Base-by-base conservation (phyloP, 345 rosid species). In the Gossypium rotundifolium region DNA sequence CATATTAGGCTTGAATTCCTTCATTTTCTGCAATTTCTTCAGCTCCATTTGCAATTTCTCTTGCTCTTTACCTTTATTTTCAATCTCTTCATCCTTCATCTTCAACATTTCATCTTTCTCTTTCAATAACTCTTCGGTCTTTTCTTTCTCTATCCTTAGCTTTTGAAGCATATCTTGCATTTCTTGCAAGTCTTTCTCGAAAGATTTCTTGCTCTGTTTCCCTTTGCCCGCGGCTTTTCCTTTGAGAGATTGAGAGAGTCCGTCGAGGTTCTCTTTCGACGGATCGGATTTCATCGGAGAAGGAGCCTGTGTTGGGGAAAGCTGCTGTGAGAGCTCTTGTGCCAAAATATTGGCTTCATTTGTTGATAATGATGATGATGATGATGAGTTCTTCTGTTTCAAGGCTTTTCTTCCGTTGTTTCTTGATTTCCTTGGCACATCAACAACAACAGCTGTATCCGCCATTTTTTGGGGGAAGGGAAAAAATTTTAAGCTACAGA, bases 1-100 rank as follows among this genome's bases (percentile, higher is more conserved):
- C 96, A 89, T 78, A 33, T 74, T 85, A 61, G 97, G 98, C 73
- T 85, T 94, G 51, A 92, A 94, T 57, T 92, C 97, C 88, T 90
- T 94, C 79, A 92, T 72, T 74, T 92, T 94, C 81, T 94, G 94
- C 52, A 94, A 71, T 57, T 89, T 94, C 82, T 90, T 94, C 65
- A 92, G 64, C 87, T 93, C 98, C 64, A 42, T 60, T 80, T 87
- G 90, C 48, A 91, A 83, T 63, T 88, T 91, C 84, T 87, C 92
- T 48, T 89, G 90, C 76, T 88, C 88, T 5, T 72, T 87, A 2
- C 81, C 98, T 54, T 79, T 88, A 17, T 63, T 82, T 72, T 87
- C 91, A n/a, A 93, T 87, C 82, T 88, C 93, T 65, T 91, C 96
- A 17, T 90, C 94, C 79, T 87, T 94, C 74, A 86, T 73, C 82